These are phyloP conservation scores for Triticum urartu DNA, from an alignment of 176 grass and related monocot genomes.

Conservation along the genomic window DNA sequence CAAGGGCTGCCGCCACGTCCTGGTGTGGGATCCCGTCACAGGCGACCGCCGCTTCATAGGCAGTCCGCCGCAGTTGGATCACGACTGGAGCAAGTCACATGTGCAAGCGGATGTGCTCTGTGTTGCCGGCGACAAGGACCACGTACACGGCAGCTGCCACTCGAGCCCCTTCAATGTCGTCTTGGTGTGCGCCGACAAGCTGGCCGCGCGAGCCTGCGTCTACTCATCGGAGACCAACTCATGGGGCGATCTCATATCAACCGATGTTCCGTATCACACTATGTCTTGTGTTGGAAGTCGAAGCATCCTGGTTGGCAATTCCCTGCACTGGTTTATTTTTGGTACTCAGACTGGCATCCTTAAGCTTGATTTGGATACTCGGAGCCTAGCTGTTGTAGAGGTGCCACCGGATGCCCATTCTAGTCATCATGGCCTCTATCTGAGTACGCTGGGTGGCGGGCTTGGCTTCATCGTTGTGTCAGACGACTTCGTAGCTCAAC, in stretches of 20 bases:
- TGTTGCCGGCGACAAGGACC: not conserved
- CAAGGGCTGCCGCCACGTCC: not conserved
- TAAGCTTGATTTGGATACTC: not conserved
- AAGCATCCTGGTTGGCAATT: not conserved
- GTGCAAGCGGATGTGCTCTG: not conserved
- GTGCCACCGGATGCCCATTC: not conserved
- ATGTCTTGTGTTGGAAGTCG: not conserved
- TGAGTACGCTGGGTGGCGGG: not conserved
- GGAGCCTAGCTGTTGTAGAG: not conserved
- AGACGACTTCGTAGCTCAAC: not conserved
- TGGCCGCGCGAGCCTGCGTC: not conserved
- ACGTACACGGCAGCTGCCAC: slow-evolving; percentile 8
- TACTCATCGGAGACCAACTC: not conserved
- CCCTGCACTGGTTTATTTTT: not conserved
- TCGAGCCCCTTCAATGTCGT: slow-evolving; percentile 4
- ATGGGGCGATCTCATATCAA: not conserved
- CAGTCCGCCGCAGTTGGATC: not conserved
- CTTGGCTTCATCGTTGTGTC: not conserved
- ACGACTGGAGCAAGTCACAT: not conserved
- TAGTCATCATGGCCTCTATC: not conserved
- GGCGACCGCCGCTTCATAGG: not conserved
- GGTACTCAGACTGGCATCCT: not conserved
- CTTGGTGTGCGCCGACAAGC: not conserved
- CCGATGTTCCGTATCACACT: not conserved
- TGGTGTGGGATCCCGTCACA: slow-evolving; percentile 9